These are phyloP conservation scores for Clavispora carvajalis DNA, from an alignment of 805 yeast species.

Conservation along the genomic window DNA sequence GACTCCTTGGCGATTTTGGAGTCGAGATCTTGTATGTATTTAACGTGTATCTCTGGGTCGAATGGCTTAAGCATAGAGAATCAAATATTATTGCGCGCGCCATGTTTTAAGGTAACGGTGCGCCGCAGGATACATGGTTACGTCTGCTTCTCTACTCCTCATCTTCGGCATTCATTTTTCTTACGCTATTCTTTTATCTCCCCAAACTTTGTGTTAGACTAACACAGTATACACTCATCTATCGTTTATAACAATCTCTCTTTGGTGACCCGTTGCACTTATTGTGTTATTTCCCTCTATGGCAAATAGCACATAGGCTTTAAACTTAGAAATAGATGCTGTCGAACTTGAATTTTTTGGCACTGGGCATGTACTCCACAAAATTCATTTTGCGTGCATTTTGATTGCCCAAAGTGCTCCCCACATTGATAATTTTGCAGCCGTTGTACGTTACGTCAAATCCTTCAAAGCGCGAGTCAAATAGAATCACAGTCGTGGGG, in stretches of 20 bases:
- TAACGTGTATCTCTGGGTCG: slow-evolving; percentile 21
- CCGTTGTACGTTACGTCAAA: slow-evolving; percentile 79
- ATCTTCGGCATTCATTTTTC: too few relatives aligned
- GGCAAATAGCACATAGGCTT: neutral
- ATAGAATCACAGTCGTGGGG: slow-evolving; percentile 59
- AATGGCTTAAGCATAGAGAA: neutral
- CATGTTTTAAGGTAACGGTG: too few relatives aligned
- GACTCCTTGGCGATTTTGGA: slow-evolving; percentile 34
- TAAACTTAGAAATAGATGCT: slow-evolving; percentile 21
- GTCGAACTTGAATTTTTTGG: slow-evolving; percentile 46
- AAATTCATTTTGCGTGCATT: slow-evolving; percentile 47
- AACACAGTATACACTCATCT: too few relatives aligned
- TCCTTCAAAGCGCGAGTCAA: slow-evolving; percentile 65
- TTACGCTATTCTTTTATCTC: too few relatives aligned
- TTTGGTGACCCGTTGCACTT: too few relatives aligned
- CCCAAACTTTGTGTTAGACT: too few relatives aligned
- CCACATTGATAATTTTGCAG: slow-evolving; percentile 69
- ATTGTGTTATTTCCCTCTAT: too few relatives aligned
- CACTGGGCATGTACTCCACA: slow-evolving; percentile 65
- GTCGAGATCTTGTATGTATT: slow-evolving; percentile 32
- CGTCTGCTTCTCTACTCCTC: too few relatives aligned
- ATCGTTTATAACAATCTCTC: too few relatives aligned
- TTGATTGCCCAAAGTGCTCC: slow-evolving; percentile 40
- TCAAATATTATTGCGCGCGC: neutral
- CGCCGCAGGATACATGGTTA: too few relatives aligned